Conservation (phyloP, 306 rosid genomes). For the Vicia villosa region DNA sequence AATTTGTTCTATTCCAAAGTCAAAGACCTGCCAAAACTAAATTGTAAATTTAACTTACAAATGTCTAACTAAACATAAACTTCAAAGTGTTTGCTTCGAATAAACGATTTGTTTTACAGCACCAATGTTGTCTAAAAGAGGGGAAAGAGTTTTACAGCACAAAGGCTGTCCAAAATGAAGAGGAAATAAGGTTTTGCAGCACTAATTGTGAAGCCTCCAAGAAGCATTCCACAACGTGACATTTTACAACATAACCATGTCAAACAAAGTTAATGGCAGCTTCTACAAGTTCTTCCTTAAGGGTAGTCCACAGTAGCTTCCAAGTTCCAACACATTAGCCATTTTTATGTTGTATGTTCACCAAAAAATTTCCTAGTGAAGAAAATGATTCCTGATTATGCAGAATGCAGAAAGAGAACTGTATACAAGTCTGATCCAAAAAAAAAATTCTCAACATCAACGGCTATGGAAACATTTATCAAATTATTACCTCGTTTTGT, state of each 20-base stretch:
- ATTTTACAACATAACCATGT: constrained; percentile 23
- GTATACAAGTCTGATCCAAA: constrained; percentile 7
- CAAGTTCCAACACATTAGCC: neutral
- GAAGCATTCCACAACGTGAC: constrained; percentile 30
- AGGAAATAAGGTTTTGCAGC: neutral
- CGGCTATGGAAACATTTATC: neutral
- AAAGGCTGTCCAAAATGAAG: neutral
- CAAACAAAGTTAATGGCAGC: constrained; percentile 37
- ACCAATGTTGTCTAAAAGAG: neutral
- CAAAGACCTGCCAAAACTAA: constrained; percentile 8
- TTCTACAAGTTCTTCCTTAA: constrained; percentile 32
- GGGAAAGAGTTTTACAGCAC: neutral
- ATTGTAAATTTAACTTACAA: constrained; percentile 25
- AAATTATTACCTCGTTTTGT: constrained; percentile 20
- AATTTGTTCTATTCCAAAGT: constrained; percentile 8
- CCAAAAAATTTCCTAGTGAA: constrained; percentile 27
- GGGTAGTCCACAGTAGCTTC: constrained; percentile 37
- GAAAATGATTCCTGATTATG: constrained; percentile 22
- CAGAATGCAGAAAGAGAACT: constrained; percentile 16
- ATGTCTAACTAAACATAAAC: neutral
- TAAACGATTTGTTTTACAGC: constrained; percentile 33
- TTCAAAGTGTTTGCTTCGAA: neutral
- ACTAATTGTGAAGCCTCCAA: no score
- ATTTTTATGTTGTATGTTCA: neutral
- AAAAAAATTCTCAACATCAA: constrained; percentile 9